Percentiles rank a stretch among this genome's conserved stretches.
These are phyloP conservation scores for Calophaca sinica DNA, from an alignment of 306 rosid genomes.

Conservation along the genomic window DNA sequence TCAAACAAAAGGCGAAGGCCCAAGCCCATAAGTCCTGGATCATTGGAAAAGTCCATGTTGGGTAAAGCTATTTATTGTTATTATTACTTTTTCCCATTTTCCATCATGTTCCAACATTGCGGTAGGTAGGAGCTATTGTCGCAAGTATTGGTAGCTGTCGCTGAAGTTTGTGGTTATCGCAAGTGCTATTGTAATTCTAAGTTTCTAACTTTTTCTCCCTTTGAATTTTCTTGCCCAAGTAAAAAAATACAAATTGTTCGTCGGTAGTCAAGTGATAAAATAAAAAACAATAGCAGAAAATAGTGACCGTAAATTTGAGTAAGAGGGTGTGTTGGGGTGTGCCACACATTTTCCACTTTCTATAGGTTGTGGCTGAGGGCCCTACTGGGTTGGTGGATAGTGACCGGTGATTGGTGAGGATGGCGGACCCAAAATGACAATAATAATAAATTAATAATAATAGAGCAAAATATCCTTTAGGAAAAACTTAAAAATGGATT, in stretches of 20 bases:
- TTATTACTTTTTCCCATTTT: background rate
- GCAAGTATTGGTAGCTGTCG: too few species aligned
- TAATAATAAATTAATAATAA: background rate
- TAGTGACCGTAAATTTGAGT: background rate
- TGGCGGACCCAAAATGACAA: background rate
- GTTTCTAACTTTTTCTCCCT: background rate
- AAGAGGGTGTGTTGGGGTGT: background rate
- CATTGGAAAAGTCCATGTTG: too few species aligned
- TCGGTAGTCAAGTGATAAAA: background rate
- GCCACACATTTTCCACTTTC: background rate
- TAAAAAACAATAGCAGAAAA: slow-evolving; percentile 10
- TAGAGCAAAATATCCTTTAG: background rate
- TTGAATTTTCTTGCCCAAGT: background rate
- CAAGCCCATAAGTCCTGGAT: too few species aligned
- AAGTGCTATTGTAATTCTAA: background rate
- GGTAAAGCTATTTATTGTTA: background rate
- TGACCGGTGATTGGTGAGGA: slow-evolving; percentile 10
- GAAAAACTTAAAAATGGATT: too few species aligned
- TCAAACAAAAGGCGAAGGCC: too few species aligned
- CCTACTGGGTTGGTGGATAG: slow-evolving; percentile 40
- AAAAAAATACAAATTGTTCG: background rate
- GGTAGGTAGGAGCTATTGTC: too few species aligned
- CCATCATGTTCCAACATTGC: too few species aligned
- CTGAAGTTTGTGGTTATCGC: too few species aligned
- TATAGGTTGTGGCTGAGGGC: background rate